A percentile compares a stretch with the other conserved stretches of the same genome.
Conservation (phyloP, 1,139 yeast species). For the Suhomyces bolitotheri region DNA sequence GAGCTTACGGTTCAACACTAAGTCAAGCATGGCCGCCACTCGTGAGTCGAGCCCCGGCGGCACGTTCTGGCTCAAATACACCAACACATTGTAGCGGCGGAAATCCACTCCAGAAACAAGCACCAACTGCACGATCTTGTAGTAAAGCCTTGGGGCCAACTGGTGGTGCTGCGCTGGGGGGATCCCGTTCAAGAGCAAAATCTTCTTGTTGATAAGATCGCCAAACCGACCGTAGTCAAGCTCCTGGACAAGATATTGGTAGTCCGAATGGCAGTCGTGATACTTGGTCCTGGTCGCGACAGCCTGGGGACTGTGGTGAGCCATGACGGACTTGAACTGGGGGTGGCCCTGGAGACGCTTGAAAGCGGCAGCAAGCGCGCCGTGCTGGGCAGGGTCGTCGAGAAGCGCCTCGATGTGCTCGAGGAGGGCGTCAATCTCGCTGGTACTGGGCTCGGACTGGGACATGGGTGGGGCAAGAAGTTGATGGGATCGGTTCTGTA, state of each 20-base stretch:
- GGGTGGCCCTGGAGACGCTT: conserved; percentile 3
- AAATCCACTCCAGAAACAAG: conserved; percentile 38
- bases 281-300: conserved; percentile 15
- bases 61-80: conserved; percentile 21
- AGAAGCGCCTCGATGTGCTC: conserved; percentile 3
- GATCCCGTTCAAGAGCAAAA: conserved; percentile 26
- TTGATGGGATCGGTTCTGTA: no score
- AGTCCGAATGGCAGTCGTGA: conserved; percentile 34
- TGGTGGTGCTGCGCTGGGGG: conserved; percentile 12
- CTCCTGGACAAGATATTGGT: conserved; percentile 26
- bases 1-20: conserved; percentile 17
- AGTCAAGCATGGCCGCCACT: conserved; percentile 11
- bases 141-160: conserved; percentile 16
- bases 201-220: conserved; percentile 42
- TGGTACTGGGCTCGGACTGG: background rate
- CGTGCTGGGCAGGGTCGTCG: conserved; percentile 1
- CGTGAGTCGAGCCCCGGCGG: conserved; percentile 1
- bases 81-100: conserved; percentile 31
- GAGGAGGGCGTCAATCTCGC: background rate
- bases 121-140: conserved; percentile 32
- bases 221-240: conserved; percentile 26
- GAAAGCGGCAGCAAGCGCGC: conserved; percentile 3
- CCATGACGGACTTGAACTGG: conserved; percentile 1
- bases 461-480: background rate
- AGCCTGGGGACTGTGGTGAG: background rate